Evolutionary conservation across 2,329 filamentous ascomycete genomes (phyloP), one percentile per base, ranked within the genome.

Genomic region (Colletotrichum viniferum): DNA sequence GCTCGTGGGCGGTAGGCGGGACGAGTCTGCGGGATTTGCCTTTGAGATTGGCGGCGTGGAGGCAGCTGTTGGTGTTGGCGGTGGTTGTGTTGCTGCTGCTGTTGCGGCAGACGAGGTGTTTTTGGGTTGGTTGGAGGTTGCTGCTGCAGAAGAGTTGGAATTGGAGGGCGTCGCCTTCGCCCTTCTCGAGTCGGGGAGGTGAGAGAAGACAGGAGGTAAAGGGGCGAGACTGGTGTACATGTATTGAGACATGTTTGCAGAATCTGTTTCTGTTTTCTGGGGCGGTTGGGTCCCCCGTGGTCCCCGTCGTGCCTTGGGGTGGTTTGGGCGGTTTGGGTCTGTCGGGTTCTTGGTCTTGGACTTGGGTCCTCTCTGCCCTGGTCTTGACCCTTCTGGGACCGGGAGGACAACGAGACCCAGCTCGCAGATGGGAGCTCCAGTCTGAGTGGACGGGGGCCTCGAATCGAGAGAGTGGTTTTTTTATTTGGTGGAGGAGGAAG

Each of bases 51-150:
- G 58, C 18, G 58, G 58, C 30, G 58, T 61, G 18, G 62, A 69
- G 26, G 63, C 78, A 76, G 60, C 60, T 60, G 64, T 77, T 72
- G 78, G 81, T 80, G 72, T 79, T 79, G 72, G 80, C 80, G n/a
- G 80, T 80, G 32, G 79, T 66, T 43, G 78, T 77, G 77, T 81
- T 79, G 52, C 79, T 78, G 69, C 77, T 24, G 65, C 48, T 24
- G 56, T 30, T 43, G 43, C 7, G 34, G 68, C 28, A 28, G 52
- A 28, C 24, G 43, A 52, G 18, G n/a, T 52, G 34, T 28, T 61
- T 26, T 43, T 62, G 38, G 5, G 30, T 4, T 43, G 38, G 28
- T 10, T 18, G 52, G 43, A 48, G 43, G 77, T 65, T 24, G 55
- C 32, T 21, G n/a, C n/a, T 24, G 65, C 65, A 56, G 68, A 60